Conservation (phyloP, 2,329 filamentous ascomycete species). For the Hypoxylon sp. region DNA sequence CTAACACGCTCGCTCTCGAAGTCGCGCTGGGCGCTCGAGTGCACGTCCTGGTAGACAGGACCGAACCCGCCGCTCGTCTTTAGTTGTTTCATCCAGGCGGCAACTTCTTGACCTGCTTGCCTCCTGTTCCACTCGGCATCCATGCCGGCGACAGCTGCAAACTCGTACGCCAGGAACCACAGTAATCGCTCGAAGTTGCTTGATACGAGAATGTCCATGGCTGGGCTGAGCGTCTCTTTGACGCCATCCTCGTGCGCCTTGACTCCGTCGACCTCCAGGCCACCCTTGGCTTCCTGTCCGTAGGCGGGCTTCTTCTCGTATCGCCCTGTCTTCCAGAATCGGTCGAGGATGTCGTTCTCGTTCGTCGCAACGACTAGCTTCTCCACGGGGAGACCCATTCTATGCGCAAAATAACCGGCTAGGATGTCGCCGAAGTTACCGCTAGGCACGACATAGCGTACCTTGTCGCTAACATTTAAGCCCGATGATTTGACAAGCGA, state of each 20-base stretch:
- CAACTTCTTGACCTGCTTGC: constrained; percentile 79
- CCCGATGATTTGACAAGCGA: constrained; percentile 69
- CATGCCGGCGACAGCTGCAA: constrained; percentile 66
- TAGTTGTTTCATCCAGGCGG: constrained; percentile 78
- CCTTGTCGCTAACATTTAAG: constrained; percentile 71
- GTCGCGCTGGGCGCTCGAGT: constrained; percentile 73
- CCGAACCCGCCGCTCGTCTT: constrained; percentile 84
- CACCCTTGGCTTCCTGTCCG: constrained; percentile 66
- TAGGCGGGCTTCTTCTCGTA: constrained; percentile 85
- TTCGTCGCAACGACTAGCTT: constrained; percentile 95
- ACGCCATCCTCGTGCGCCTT: constrained; percentile 76
- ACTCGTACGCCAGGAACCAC: constrained; percentile 88
- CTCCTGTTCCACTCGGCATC: constrained; percentile 72
- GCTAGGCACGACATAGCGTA: constrained; percentile 89
- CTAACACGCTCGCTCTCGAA: constrained; percentile 84
- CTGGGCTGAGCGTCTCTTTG: constrained; percentile 90
- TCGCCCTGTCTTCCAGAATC: constrained; percentile 89
- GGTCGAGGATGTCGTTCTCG: constrained; percentile 95
- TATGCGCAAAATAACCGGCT: constrained; percentile 88
- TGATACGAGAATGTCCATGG: constrained; percentile 97
- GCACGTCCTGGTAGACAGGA: constrained; percentile 76
- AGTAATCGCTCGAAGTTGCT: constrained; percentile 96
- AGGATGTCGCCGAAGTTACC: constrained; percentile 96
- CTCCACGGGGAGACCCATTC: constrained; percentile 87
- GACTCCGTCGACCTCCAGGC: constrained; percentile 69